A percentile compares a stretch with the other conserved stretches of the same genome.
phyloP scores from a whole-genome alignment of 345 rosid genomes.

The Eucalyptus cloeziana region DNA sequence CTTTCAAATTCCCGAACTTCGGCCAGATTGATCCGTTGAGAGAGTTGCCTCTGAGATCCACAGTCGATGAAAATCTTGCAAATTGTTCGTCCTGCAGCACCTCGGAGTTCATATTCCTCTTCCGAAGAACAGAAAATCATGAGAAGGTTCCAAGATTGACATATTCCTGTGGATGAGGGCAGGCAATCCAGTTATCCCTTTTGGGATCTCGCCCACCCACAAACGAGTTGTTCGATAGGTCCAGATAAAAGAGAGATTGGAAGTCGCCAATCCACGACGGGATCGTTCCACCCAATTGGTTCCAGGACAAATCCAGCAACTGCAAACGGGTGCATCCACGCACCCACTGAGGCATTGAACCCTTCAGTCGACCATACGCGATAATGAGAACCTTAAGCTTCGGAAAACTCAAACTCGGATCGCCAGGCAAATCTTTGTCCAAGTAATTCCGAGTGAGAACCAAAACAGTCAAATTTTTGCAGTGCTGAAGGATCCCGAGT shows the following conservation, averaged over 20 bases:
- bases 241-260: not conserved
- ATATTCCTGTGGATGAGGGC: not conserved
- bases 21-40: not conserved
- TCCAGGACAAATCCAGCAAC: constrained; percentile 2
- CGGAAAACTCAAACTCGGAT: not conserved
- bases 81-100: not conserved
- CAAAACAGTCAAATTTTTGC: not conserved
- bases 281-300: not conserved
- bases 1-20: not conserved
- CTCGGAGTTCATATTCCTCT: not conserved
- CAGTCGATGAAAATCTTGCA: not conserved
- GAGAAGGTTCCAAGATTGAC: not conserved
- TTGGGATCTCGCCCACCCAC: not conserved
- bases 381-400: not conserved
- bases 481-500: constrained; percentile 1
- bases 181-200: not conserved
- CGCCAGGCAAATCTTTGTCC: not conserved
- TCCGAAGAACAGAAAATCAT: not conserved
- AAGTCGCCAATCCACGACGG: not conserved
- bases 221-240: not conserved
- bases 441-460: not conserved
- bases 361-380: not conserved
- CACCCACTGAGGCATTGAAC: not conserved
- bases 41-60: not conserved
- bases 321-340: not conserved